phyloP scores from a whole-genome alignment of 176 grass and related monocot species.

The Tillandsia leiboldiana region DNA sequence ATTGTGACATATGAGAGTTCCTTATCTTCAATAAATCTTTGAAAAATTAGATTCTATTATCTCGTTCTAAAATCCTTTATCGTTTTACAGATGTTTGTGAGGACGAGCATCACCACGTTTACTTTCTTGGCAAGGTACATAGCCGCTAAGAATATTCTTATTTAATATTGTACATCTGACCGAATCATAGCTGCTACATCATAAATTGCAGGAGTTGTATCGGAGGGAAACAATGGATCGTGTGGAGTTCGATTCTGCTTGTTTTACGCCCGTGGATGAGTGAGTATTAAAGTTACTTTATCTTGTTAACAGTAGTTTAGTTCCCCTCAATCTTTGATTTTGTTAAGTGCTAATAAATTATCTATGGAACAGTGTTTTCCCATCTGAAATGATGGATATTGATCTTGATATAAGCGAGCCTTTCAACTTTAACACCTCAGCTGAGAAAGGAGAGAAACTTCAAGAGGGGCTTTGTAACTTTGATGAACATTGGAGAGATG shows the following conservation, averaged over 20 bases:
- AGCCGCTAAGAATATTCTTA: neutral
- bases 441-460: conserved; percentile 20
- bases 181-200: conserved; percentile 11
- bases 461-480: neutral
- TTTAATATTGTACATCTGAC: conserved; percentile 15
- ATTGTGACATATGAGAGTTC: too few relatives aligned
- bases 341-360: conserved; percentile 21
- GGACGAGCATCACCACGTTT: conserved; percentile 22
- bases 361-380: conserved; percentile 63
- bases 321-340: conserved; percentile 13
- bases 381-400: conserved; percentile 42
- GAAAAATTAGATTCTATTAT: conserved; percentile 6
- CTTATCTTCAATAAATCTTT: neutral
- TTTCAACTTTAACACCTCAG: conserved; percentile 16
- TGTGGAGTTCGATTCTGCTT: conserved; percentile 37
- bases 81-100: conserved; percentile 37
- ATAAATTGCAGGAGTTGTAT: conserved; percentile 30
- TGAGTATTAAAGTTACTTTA: conserved; percentile 36
- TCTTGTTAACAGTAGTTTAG: conserved; percentile 8
- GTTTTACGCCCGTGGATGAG: conserved; percentile 69
- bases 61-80: neutral
- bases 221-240: conserved; percentile 7
- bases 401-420: conserved; percentile 26
- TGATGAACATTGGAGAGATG: neutral
- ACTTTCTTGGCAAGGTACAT: conserved; percentile 42